Evolutionary conservation across 768 basidiomycete species (phyloP), one percentile per base, ranked within the genome.

Genomic region (Boletus rubroflammeus): DNA sequence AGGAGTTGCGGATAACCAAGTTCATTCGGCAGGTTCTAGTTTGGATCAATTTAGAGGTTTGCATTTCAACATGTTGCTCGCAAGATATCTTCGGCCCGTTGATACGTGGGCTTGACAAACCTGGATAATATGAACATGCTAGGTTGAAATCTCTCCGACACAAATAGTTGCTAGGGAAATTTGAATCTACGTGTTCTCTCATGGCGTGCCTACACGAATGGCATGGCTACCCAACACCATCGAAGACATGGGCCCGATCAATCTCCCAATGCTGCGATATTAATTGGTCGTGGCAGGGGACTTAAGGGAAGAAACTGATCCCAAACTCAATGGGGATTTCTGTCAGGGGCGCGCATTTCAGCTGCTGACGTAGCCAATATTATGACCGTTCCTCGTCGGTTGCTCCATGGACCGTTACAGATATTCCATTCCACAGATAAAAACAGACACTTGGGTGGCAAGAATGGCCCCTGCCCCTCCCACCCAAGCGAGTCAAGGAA

Each of bases 361-460:
- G 38, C 6, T 23, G 42, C 21, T 51, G 50, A 51, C 42, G 19
- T 51, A 35, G 47, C 41, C 6, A 2, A 21, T 29, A 44, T 11
- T n/a, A 17, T n/a, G 25, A 11, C 26, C 5, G 10, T 15, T 14
- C 14, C 7, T 41, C 40, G 23, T 8, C 11, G 40, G 23, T 8
- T 25, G 15, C 40, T 5, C 14, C 19, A 47, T 34, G n/a, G n/a
- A n/a, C n/a, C n/a, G n/a, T n/a, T n/a, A n/a, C n/a, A 19, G 15
- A 23, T 25, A 34, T 32, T 17, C 14, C 14, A 17, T 29, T 29
- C 13, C 21, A 29, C 53, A 43, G 29, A 58, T 58, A 58, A 59
- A 53, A 53, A n/a, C 25, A 19, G 39, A 19, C 7, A 8, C 40
- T 23, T 17, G 3, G 14, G 7, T 17, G 3, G 28, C 17, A 11